A percentile compares a stretch with the other conserved stretches of the same genome.
phyloP scores from a whole-genome alignment of 31 red algal species.

The Asparagopsis taxiformis region DNA sequence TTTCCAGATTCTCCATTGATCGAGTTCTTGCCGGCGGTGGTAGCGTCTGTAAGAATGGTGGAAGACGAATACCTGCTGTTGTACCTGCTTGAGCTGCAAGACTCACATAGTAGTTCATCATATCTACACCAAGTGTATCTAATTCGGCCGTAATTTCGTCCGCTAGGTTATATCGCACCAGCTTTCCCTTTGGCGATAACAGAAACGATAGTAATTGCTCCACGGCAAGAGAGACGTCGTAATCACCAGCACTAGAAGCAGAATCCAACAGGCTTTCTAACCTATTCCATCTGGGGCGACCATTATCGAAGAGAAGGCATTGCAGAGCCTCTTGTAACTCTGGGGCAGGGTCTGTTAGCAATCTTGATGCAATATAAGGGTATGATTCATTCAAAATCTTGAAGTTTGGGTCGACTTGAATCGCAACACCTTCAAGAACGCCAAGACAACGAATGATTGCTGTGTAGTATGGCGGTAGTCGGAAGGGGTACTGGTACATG shows the following conservation, averaged over 20 bases:
- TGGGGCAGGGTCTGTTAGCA: slow-evolving; percentile 91
- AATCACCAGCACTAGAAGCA: slow-evolving; percentile 77
- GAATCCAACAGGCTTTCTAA: slow-evolving; percentile 92
- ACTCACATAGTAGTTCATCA: slow-evolving; percentile 64
- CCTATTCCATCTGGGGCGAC: slow-evolving; percentile 83
- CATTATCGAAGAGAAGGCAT: slow-evolving; percentile 85
- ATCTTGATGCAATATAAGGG: slow-evolving; percentile 95
- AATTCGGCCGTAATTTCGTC: slow-evolving; percentile 80
- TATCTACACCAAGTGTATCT: slow-evolving; percentile 74
- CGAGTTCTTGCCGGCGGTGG: slow-evolving; percentile 55
- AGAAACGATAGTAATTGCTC: slow-evolving; percentile 85
- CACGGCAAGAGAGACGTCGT: slow-evolving; percentile 81
- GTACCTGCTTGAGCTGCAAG: slow-evolving; percentile 47
- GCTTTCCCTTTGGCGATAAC: slow-evolving; percentile 65
- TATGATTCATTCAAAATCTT: slow-evolving; percentile 99
- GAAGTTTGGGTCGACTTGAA: slow-evolving; percentile 98
- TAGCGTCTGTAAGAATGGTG: slow-evolving; percentile 20
- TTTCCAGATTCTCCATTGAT: slow-evolving; percentile 44
- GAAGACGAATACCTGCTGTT: slow-evolving; percentile 58
- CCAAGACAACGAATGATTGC: slow-evolving; percentile 94
- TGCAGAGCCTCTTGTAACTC: slow-evolving; percentile 92
- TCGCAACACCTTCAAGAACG: slow-evolving; percentile 96
- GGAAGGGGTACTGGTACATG: slow-evolving; percentile 97
- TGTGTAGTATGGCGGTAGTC: slow-evolving; percentile 95
- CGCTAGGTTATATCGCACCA: slow-evolving; percentile 81